phyloP scores from a whole-genome alignment of 306 rosid species.

The Hippophae tibetana region DNA sequence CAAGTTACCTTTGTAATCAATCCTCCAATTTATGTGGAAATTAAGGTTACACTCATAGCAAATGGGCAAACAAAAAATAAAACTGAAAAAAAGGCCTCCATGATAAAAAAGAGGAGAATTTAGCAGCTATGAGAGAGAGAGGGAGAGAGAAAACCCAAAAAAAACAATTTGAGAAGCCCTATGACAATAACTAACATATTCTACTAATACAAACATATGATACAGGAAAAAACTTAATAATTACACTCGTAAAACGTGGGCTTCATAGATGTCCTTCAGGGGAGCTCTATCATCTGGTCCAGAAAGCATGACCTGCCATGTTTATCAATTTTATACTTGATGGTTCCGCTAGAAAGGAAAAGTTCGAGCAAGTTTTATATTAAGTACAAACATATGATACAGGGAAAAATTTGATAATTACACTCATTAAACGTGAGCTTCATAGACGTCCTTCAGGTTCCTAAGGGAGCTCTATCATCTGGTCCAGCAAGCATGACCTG shows the following conservation, averaged over 20 bases:
- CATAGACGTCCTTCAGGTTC: constrained; percentile 32
- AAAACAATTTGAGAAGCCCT: constrained; percentile 16
- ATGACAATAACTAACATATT: constrained; percentile 14
- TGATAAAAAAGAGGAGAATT: too few species aligned
- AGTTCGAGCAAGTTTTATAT: too few species aligned
- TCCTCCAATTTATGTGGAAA: too few species aligned
- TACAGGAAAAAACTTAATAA: constrained; percentile 25
- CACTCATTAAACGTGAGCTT: constrained; percentile 23
- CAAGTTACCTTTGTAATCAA: too few species aligned
- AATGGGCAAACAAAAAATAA: too few species aligned
- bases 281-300: constrained; percentile 77
- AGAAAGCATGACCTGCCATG: constrained; percentile 63
- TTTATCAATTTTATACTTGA: too few species aligned
- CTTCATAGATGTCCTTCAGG: constrained; percentile 27
- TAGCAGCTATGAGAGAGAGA: neutral
- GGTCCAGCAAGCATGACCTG: constrained; percentile 88
- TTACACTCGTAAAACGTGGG: constrained; percentile 32
- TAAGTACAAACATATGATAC: neutral
- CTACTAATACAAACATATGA: constrained; percentile 30
- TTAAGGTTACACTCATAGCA: too few species aligned
- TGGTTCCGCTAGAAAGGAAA: too few species aligned
- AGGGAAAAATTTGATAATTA: constrained; percentile 35
- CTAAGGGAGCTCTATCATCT: constrained; percentile 55
- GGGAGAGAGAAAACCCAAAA: neutral
- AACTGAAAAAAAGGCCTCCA: too few species aligned